These are phyloP conservation scores for Ascochyta clinopodiicola DNA, from an alignment of 2,329 filamentous ascomycete genomes.

Conservation along the genomic window DNA sequence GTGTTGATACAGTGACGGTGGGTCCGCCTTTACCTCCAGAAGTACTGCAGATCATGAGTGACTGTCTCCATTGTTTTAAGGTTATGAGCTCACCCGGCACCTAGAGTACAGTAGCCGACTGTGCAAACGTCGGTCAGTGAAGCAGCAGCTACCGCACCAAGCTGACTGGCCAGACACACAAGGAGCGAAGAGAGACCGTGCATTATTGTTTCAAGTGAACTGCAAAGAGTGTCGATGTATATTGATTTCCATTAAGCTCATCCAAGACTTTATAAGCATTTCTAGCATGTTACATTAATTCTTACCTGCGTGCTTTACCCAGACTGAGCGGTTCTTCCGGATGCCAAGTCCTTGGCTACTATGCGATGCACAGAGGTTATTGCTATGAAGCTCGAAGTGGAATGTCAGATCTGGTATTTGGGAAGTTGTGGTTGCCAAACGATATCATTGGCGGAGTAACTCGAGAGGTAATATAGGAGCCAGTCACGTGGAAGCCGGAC, in stretches of 20 bases:
- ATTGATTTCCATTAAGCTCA: neutral
- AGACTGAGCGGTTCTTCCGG: neutral
- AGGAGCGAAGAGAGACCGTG: neutral
- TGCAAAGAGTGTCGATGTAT: neutral
- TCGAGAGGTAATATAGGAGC: conserved; percentile 4
- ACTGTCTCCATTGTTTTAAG: neutral
- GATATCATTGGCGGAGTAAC: conserved; percentile 8
- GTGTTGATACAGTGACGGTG: conserved; percentile 32
- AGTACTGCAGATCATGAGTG: neutral
- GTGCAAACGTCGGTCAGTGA: conserved; percentile 4
- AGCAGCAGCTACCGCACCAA: neutral
- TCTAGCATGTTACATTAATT: neutral
- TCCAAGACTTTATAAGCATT: conserved; percentile 2
- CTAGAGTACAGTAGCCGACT: conserved; percentile 1
- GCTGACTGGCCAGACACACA: neutral
- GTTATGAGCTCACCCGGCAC: neutral
- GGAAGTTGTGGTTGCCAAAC: neutral
- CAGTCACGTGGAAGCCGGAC: neutral
- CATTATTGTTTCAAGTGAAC: neutral
- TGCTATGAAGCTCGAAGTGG: neutral
- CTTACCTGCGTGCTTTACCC: neutral
- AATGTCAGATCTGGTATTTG: neutral
- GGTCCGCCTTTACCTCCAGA: conserved; percentile 37
- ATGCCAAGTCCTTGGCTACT: neutral
- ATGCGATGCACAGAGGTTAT: neutral